Percentiles rank a stretch among this genome's conserved stretches.
phyloP scores from a whole-genome alignment of 257 asterid species.

The Eustoma russellianum region DNA sequence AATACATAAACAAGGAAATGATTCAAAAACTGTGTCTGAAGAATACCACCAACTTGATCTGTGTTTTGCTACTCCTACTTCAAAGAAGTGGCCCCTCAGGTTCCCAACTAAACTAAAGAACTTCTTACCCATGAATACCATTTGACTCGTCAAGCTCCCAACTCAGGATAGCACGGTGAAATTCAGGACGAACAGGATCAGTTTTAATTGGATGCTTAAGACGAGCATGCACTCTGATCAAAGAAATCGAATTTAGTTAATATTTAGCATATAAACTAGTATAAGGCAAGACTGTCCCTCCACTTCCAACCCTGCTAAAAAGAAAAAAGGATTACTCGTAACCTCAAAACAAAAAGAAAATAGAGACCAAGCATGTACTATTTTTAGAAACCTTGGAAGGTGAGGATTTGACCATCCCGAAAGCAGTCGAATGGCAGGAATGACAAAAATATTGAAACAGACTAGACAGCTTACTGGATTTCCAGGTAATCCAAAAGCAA shows the following conservation, averaged over 20 bases:
- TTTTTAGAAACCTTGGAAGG: slow-evolving; percentile 61
- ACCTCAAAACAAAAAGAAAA: background rate
- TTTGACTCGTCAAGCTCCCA: slow-evolving; percentile 57
- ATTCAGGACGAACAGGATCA: slow-evolving; percentile 69
- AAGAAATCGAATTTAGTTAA: slow-evolving; percentile 3
- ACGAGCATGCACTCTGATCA: slow-evolving; percentile 71
- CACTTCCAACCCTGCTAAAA: background rate
- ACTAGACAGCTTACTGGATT: slow-evolving; percentile 96
- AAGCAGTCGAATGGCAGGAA: slow-evolving; percentile 76
- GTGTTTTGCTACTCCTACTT: background rate
- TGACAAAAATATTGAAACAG: slow-evolving; percentile 86
- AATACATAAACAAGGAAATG: slow-evolving; percentile 10
- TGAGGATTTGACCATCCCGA: slow-evolving; percentile 86
- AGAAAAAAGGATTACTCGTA: background rate
- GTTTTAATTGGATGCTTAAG: slow-evolving; percentile 71
- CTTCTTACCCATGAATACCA: slow-evolving; percentile 59
- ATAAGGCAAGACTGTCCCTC: too few species aligned
- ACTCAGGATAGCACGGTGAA: slow-evolving; percentile 62
- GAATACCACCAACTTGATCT: background rate
- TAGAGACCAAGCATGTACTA: slow-evolving; percentile 2
- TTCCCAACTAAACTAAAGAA: background rate
- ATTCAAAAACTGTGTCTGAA: background rate
- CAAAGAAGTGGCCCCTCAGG: background rate
- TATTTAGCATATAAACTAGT: slow-evolving; percentile 1
- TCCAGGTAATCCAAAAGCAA: slow-evolving; percentile 98